These are phyloP conservation scores for Saccharum officinarum DNA, from an alignment of 176 grass and related monocot genomes.

Conservation along the genomic window DNA sequence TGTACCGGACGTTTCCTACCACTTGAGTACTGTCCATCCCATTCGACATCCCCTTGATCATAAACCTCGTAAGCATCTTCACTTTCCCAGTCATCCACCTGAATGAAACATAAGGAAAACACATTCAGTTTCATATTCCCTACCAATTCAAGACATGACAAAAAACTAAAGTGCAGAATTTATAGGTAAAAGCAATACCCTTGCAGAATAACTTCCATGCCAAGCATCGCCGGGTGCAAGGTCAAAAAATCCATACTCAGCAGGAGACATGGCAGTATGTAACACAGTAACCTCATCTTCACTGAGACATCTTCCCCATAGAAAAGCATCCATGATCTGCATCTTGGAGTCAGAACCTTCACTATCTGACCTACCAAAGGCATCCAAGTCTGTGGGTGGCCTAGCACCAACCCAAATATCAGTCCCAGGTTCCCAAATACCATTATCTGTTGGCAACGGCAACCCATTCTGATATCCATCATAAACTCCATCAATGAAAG, in stretches of 20 bases:
- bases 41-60: conserved; percentile 98
- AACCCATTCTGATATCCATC: conserved; percentile 91
- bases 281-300: conserved; percentile 90
- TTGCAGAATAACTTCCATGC: conserved; percentile 88
- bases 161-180: neutral
- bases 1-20: conserved; percentile 78
- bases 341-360: conserved; percentile 96
- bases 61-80: conserved; percentile 87
- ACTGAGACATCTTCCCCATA: conserved; percentile 91
- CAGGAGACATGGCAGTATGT: conserved; percentile 60
- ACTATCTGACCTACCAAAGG: conserved; percentile 96
- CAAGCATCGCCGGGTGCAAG: conserved; percentile 71
- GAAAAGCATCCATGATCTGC: conserved; percentile 98
- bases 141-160: conserved; percentile 33
- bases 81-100: conserved; percentile 98
- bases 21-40: conserved; percentile 98
- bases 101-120: conserved; percentile 15
- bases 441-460: conserved; percentile 63
- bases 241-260: conserved; percentile 80
- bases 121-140: conserved; percentile 25
- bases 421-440: conserved; percentile 83
- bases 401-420: conserved; percentile 88
- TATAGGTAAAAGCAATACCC: conserved; percentile 45
- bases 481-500: conserved; percentile 85
- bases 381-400: conserved; percentile 93